Evolutionary conservation across 2,329 filamentous ascomycete genomes (phyloP), one percentile per base, ranked within the genome.

Genomic region (Pestalotiopsis sp.): DNA sequence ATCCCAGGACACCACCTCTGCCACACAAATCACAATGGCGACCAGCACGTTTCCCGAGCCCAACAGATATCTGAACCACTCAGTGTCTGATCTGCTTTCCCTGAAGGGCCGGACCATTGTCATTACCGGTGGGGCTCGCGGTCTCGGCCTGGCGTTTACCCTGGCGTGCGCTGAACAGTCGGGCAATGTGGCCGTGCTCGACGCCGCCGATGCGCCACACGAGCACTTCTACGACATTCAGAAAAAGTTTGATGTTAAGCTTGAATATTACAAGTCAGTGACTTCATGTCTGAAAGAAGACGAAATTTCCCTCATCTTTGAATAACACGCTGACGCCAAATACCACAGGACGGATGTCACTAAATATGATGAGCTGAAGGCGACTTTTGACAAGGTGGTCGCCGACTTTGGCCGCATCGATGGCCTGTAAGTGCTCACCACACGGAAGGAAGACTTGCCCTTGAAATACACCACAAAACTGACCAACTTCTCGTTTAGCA

Each of bases 51-150:
- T 55, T 20, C 49, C 55, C 7, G 62, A 68, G 39, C 38, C 65
- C 17, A 58, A 69, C 58, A 52, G 66, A 38, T 69, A 69, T 49
- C 63, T 69, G 25, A 20, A 66, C n/a, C 49, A 69, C 31, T 69
- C 68, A 27, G 66, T 69, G 6, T 62, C 67, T 27, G 68, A 69
- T 25, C 80, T 84, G 49, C 85, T 86, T 72, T 85, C 84, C 6
- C 81, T 87, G 13, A 75, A 78, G 55, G 79, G 79, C 58, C 81
- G 79, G 70, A 85, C 83, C 0, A 77, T 83, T 23, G 81, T 79
- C 45, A 85, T 88, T 52, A 87, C 86, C 1, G 85, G 86, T 6
- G 86, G 83, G 57, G 85, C 81, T 12, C 82, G 84, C n/a, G 85
- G 85, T 17, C 78, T 88, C 0, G 86, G 86, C 17, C 82, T 87